Evolutionary conservation across 1,284 basidiomycete genomes (phyloP), one percentile per base, ranked within the genome.

Genomic region (Meira nashicola): DNA sequence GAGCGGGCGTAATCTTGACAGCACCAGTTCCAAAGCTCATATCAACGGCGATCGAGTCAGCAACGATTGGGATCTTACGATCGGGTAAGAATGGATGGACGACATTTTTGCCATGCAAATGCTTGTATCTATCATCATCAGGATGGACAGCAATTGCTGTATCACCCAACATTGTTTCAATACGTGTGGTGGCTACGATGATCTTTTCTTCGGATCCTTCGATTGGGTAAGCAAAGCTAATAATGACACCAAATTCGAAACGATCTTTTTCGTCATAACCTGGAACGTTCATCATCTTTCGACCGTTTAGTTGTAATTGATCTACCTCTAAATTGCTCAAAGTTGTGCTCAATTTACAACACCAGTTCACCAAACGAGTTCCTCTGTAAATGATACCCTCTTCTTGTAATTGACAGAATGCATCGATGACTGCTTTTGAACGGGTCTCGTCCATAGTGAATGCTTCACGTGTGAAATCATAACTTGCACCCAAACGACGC

Each of bases 1-100:
- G 95, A 0, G 94, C 95, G n/a, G 95, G 95, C 0, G 95, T 98
- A 78, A 98, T 98, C 82, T 99, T 98, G 61, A 98, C 94, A 5
- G 94, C 95, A 80, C 95, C 95, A 25, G 95, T 99, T 57, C 95
- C 95, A 70, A 98, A 97, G 41, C 85, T 84, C 87, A 92, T 96
- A 79, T 98, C 94, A 66, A 96, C 94, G 57, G 83, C 83, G 71
- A 90, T 87, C 43, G 83, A 81, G 77, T 98, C 95, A 44, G 87
- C 84, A 60, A 99, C 83, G 78, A 98, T 95, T 21, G 92, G 92
- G 58, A 98, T 84, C 44, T 86, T 85, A 55, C 95, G 87, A 66
- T 86, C 82, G 10, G 79, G 69, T 60, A 93, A 81, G 82, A 99
- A 97, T 1, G 95, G 95, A 79, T 98, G 95, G 2, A 84, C 79